Conservation (phyloP, 192 early-diverging fungal species). For the Chytriomyces sp. region DNA sequence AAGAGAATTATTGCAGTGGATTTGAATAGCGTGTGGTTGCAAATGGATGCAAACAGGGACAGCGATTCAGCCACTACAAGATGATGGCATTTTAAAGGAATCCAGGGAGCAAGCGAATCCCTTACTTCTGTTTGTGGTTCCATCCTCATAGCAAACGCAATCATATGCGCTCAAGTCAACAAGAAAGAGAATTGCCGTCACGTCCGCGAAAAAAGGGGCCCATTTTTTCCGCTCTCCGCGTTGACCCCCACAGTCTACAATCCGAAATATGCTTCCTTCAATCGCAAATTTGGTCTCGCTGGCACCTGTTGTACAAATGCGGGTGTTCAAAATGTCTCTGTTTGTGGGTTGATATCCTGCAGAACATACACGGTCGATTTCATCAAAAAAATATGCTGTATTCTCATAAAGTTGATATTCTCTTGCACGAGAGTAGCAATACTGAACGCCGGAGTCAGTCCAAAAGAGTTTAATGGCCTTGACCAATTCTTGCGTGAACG, state of each 20-base stretch:
- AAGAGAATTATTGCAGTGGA: constrained; percentile 61
- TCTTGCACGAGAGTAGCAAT: no score
- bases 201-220: constrained; percentile 97
- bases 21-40: constrained; percentile 45
- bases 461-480: constrained; percentile 74
- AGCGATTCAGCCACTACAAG: constrained; percentile 51
- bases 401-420: not conserved
- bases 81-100: not conserved
- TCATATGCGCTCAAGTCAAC: constrained; percentile 95
- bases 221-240: constrained; percentile 92
- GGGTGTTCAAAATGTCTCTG: constrained; percentile 92
- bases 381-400: constrained; percentile 70
- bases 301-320: constrained; percentile 93
- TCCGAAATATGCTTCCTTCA: constrained; percentile 85
- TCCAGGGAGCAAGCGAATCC: not conserved
- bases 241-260: constrained; percentile 98
- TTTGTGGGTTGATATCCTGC: constrained; percentile 81
- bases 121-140: constrained; percentile 48
- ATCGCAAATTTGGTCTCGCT: constrained; percentile 91
- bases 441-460: no score
- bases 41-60: constrained; percentile 41
- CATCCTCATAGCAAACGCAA: constrained; percentile 67
- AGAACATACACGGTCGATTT: constrained; percentile 81
- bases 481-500: no score
- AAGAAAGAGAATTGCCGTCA: constrained; percentile 91